Base-by-base conservation (phyloP, 1,284 basidiomycete species). In the Phlebopus sp. region DNA sequence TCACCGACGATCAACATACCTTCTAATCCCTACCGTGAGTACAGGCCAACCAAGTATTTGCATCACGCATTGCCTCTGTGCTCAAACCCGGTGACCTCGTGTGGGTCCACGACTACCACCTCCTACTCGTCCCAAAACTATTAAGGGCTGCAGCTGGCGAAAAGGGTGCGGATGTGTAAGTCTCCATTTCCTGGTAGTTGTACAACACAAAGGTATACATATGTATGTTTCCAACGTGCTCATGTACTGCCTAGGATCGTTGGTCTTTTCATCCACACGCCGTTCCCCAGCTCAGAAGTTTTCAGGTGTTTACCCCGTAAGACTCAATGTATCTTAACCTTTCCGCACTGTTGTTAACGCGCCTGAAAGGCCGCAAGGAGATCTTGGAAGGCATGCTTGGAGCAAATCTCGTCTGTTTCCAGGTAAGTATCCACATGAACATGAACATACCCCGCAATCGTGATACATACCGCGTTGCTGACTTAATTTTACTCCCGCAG, bases 381-480 rank as follows among this genome's bases (percentile, higher is more conserved):
- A 91, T 99, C 52, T 78, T 99, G 31, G 94, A 98, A 57, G 97
- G 96, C 37, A 98, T 99, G 92, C 86, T 99, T 39, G 95, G 95
- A 36, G 93, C 96, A 44, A 96, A 97, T 70, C 79, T 98, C 34
- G 85, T 97, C 31, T 93, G 92, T 69, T 97, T 97, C 86, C 92
- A 93, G 71, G 81, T 75, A 49, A 8, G 44, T 38, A 18, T 30
- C 5, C 14, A 64, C 5, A 25, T 9, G n/a, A n/a, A n/a, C n/a
- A n/a, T 8, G 25, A 25, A 25, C 8, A 25, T 25, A 5, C 25
- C 11, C 15, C 59, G 21, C 14, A 32, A 27, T 23, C 44, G 21
- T 15, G n/a, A 30, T 36, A 36, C 23, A 36, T 23, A 38, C 25
- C n/a, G 21, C 39, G 5, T 42, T 38, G 36, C 39, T 42, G n/a